Percentiles rank a stretch among this genome's conserved stretches.
Evolutionary conservation across 2,329 filamentous ascomycete species (phyloP).

Genomic region (Aspergillus vadensis): DNA sequence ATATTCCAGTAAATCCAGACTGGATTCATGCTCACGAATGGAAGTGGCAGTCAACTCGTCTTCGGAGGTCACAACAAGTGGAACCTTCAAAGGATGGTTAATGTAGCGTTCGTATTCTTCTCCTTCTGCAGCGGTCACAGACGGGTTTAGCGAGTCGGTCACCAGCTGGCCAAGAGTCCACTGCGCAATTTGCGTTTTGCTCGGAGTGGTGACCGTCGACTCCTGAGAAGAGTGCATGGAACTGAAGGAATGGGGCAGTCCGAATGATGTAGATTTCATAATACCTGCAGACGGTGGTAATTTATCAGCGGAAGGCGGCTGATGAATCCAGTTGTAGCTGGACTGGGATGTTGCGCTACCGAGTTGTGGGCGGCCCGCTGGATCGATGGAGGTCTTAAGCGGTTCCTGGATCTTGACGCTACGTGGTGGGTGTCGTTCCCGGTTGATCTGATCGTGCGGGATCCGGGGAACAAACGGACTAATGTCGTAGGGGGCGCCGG

Average conservation of each 20-base stretch:
- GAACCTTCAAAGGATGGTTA: slow-evolving; percentile 82
- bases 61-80: slow-evolving; percentile 59
- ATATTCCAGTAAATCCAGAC: slow-evolving; percentile 76
- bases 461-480: slow-evolving; percentile 84
- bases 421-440: slow-evolving; percentile 56
- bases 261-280: slow-evolving; percentile 55
- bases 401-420: slow-evolving; percentile 71
- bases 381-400: slow-evolving; percentile 47
- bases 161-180: slow-evolving; percentile 89
- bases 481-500: slow-evolving; percentile 73
- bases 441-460: slow-evolving; percentile 55
- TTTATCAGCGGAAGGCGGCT: slow-evolving; percentile 38
- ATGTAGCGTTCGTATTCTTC: slow-evolving; percentile 90
- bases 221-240: slow-evolving; percentile 46
- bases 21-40: slow-evolving; percentile 43
- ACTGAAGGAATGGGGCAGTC: slow-evolving; percentile 24
- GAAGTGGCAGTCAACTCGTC: slow-evolving; percentile 39
- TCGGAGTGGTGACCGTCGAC: slow-evolving; percentile 62
- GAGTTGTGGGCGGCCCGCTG: slow-evolving; percentile 20
- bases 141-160: slow-evolving; percentile 80
- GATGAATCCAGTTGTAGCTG: slow-evolving; percentile 33
- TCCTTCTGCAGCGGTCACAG: slow-evolving; percentile 72
- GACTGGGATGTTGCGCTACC: slow-evolving; percentile 16
- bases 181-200: slow-evolving; percentile 74
- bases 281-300: slow-evolving; percentile 49